phyloP scores from a whole-genome alignment of 78 protist genomes.

The Pigoraptor vietnamica region DNA sequence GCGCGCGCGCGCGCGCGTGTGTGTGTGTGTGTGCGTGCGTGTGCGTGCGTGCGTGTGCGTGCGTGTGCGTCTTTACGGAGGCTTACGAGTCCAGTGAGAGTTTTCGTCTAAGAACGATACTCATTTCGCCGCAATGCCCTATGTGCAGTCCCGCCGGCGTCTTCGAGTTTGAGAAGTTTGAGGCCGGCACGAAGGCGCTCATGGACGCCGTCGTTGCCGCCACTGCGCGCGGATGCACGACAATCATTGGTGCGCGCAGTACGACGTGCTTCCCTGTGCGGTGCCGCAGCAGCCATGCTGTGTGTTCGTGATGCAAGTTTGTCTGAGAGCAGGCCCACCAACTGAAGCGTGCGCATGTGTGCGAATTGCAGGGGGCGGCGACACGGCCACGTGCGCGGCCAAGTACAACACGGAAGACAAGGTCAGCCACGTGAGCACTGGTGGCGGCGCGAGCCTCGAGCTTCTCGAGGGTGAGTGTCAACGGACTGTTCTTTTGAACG shows the following conservation, averaged over 20 bases:
- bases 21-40: no score
- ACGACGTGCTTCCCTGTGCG: no score
- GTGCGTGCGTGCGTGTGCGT: no score
- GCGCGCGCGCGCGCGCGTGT: no score
- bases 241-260: constrained; percentile 84
- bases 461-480: constrained; percentile 58
- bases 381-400: constrained; percentile 92
- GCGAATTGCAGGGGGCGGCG: constrained; percentile 91
- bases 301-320: no score
- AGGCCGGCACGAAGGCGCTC: constrained; percentile 76
- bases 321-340: no score
- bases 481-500: neutral
- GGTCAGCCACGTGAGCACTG: constrained; percentile 92
- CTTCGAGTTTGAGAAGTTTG: constrained; percentile 89
- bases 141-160: constrained; percentile 98
- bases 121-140: no score
- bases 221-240: constrained; percentile 74
- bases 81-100: no score
- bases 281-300: no score
- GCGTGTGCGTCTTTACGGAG: no score
- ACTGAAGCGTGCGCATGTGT: neutral
- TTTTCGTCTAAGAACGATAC: no score
- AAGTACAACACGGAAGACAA: constrained; percentile 73
- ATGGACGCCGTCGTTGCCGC: constrained; percentile 73
- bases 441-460: constrained; percentile 99